Conservation (phyloP, 495 filamentous ascomycete genomes). For the Daldinia vernicosa region DNA sequence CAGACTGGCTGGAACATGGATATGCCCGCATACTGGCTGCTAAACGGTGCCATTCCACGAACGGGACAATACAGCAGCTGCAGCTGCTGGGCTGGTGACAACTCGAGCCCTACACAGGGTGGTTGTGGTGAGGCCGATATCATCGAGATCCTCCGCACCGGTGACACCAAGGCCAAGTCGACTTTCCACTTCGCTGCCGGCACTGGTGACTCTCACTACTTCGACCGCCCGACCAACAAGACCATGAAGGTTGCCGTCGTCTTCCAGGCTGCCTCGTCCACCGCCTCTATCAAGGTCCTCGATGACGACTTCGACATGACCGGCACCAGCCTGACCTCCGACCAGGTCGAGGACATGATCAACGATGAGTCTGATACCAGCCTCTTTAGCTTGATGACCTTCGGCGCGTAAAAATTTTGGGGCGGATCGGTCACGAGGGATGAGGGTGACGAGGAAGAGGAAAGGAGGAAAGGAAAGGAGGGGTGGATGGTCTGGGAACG, state of each 20-base stretch:
- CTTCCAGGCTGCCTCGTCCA: conserved; percentile 53
- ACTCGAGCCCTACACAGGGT: conserved; percentile 36
- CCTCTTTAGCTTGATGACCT: conserved; percentile 45
- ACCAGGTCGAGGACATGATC: conserved; percentile 46
- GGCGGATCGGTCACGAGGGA: conserved; percentile 4
- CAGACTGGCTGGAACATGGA: conserved; percentile 56
- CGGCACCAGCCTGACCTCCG: conserved; percentile 43
- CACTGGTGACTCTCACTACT: conserved; percentile 70
- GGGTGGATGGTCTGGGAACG: conserved; percentile 9
- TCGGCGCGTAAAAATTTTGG: conserved; percentile 14
- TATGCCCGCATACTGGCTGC: conserved; percentile 74
- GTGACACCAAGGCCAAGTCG: conserved; percentile 60
- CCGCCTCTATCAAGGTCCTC: conserved; percentile 50
- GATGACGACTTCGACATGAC: conserved; percentile 44
- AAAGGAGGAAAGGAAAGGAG: not conserved
- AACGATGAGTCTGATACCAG: conserved; percentile 31
- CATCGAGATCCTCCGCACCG: conserved; percentile 68
- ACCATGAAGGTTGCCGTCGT: conserved; percentile 69
- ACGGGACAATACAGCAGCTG: conserved; percentile 72
- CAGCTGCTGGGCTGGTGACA: conserved; percentile 68
- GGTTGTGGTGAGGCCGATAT: conserved; percentile 79
- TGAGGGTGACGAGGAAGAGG: conserved; percentile 5
- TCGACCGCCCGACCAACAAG: conserved; percentile 63
- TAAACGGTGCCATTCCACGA: conserved; percentile 74
- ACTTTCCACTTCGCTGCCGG: conserved; percentile 67